phyloP scores from a whole-genome alignment of 768 basidiomycete genomes.

The Xerocomellus dryophilus region DNA sequence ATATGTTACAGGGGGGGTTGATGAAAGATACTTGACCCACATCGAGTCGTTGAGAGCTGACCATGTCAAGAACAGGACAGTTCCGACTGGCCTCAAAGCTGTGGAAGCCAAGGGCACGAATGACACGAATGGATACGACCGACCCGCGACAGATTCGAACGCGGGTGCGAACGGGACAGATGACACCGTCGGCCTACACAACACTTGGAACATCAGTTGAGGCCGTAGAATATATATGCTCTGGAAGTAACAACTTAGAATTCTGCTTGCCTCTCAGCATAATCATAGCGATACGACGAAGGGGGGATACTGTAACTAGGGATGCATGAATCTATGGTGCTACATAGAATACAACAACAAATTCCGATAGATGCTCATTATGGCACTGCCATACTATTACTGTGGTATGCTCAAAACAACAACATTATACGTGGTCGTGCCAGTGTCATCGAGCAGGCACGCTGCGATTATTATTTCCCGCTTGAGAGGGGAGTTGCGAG shows the following conservation, averaged over 20 bases:
- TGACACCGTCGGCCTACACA: constrained; percentile 78
- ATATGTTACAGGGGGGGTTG: constrained; percentile 92
- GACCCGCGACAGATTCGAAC: constrained; percentile 31
- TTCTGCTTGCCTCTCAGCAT: neutral
- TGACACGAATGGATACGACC: constrained; percentile 16
- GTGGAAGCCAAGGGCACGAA: constrained; percentile 37
- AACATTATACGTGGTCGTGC: constrained; percentile 1
- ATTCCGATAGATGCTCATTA: constrained; percentile 7
- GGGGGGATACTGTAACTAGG: constrained; percentile 1
- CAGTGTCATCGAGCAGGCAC: constrained; percentile 24
- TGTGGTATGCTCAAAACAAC: neutral
- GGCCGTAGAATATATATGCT: neutral
- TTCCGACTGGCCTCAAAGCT: constrained; percentile 30
- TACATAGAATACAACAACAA: constrained; percentile 17
- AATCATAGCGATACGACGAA: constrained; percentile 10
- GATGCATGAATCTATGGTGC: constrained; percentile 10
- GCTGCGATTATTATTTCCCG: constrained; percentile 18
- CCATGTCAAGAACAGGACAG: constrained; percentile 61
- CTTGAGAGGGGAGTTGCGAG: constrained; percentile 48
- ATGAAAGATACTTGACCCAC: constrained; percentile 72
- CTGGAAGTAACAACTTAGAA: neutral
- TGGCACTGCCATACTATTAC: neutral
- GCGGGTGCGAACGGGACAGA: constrained; percentile 61
- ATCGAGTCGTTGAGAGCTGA: constrained; percentile 81
- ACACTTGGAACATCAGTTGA: constrained; percentile 54